Base-by-base conservation (phyloP, 108 stramenopile species). In the Ochromonas danica region DNA sequence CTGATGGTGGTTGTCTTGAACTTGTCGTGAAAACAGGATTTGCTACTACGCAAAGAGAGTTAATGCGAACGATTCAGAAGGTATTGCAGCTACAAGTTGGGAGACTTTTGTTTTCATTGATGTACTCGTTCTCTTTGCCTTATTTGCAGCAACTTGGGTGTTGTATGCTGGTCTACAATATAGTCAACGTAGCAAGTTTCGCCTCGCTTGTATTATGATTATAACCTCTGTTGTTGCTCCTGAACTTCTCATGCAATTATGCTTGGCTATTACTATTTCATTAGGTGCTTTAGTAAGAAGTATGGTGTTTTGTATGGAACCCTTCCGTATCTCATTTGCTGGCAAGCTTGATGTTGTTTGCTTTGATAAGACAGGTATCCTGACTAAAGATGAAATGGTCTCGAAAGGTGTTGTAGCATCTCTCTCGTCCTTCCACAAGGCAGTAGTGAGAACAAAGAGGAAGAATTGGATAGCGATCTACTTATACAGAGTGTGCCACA, bases 331-430 rank as follows among this genome's bases (percentile, higher is more conserved):
- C 63, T 94, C 96, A 22, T 77, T 93, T 40, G 96, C 95, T 0
- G 97, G 97, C 0, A 87, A 90, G 57, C 81, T 85, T 36, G 61
- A 0, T 71, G 51, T 77, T 30, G 38, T 77, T 57, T 94, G 93
- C 72, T 98, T 98, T 78, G 97, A 99, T 81, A 97, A 97, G 81
- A 99, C 98, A 6, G 96, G 96, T 3, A 99, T 95, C 0, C 87
- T 99, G 61, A 97, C 96, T 0, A 91, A 87, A 61, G 97, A 98
- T 84, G 90, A 94, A 71, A 91, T 97, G 85, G 81, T 87, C 41
- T 81, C 95, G 62, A 84, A 79, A 61, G 97, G 96, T 39, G 90
- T 98, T 0, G 86, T 88, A 71, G 57, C 86, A 42, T 71, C 61
- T n/a, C n/a, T n/a, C n/a, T n/a, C n/a, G n/a, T n/a, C n/a, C n/a